These are phyloP conservation scores for Dimocarpus longan DNA, from an alignment of 345 rosid genomes.

Conservation along the genomic window DNA sequence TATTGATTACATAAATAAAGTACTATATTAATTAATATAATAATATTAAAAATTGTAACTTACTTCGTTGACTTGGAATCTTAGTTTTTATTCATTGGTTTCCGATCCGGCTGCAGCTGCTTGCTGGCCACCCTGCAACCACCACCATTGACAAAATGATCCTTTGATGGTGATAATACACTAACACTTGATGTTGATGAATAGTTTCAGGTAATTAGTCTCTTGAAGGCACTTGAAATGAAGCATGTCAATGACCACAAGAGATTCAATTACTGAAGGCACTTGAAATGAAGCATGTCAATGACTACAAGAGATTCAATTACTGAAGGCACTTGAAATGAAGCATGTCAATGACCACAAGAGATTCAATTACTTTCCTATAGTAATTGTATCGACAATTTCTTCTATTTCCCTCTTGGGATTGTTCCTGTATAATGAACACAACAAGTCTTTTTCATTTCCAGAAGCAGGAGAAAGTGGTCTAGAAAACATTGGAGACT, in stretches of 20 bases:
- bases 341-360: constrained; percentile 17
- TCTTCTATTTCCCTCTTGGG: constrained; percentile 55
- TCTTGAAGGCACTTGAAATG: constrained; percentile 16
- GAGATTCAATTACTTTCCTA: constrained; percentile 35
- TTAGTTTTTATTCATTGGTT: not conserved
- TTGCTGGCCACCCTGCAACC: not conserved
- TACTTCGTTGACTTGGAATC: not conserved
- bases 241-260: constrained; percentile 20
- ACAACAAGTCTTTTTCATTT: constrained; percentile 28
- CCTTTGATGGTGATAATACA: not conserved
- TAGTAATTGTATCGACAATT: constrained; percentile 28
- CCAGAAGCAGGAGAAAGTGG: constrained; percentile 22
- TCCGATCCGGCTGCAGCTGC: not conserved
- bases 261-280: constrained; percentile 31
- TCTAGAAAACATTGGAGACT: constrained; percentile 34
- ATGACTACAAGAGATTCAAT: constrained; percentile 26
- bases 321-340: too few species aligned
- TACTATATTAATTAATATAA: not conserved
- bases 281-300: too few species aligned
- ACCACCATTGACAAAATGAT: not conserved
- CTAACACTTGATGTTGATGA: not conserved
- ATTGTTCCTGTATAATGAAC: constrained; percentile 41
- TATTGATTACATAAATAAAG: not conserved
- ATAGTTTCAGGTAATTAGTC: not conserved
- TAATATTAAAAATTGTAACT: not conserved